phyloP scores from a whole-genome alignment of 2,329 filamentous ascomycete species.

The Coniella vitis region DNA sequence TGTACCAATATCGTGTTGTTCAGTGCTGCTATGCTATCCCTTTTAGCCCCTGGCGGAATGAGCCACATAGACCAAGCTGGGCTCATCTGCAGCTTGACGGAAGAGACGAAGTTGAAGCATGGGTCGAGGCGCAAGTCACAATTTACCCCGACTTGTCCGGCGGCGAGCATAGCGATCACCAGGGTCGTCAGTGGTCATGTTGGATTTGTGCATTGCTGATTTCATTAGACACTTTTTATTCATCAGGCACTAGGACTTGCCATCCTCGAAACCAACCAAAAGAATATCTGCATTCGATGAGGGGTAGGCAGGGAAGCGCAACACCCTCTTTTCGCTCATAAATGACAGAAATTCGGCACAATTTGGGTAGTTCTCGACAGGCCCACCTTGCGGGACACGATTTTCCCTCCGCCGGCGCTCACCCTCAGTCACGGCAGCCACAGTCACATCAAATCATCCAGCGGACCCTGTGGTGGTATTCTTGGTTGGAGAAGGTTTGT shows the following conservation, averaged over 20 bases:
- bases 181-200: too few species aligned
- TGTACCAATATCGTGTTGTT: too few species aligned
- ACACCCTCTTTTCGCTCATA: background rate
- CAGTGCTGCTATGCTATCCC: too few species aligned
- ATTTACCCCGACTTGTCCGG: too few species aligned
- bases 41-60: too few species aligned
- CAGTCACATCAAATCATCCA: constrained; percentile 11
- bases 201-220: background rate
- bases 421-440: constrained; percentile 3
- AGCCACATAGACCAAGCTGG: too few species aligned
- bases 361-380: background rate
- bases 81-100: too few species aligned
- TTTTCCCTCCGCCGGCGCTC: background rate
- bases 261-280: background rate
- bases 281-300: background rate
- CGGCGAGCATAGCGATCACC: too few species aligned
- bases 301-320: background rate
- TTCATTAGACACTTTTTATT: constrained; percentile 1
- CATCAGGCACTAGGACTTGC: background rate
- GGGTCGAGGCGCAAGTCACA: too few species aligned
- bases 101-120: too few species aligned
- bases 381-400: background rate
- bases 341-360: background rate
- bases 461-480: background rate
- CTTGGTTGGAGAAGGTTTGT: constrained; percentile 5